Percentiles rank a stretch among this genome's conserved stretches.
Conservation (phyloP, 345 rosid genomes). For the Dipteronia sinensis region DNA sequence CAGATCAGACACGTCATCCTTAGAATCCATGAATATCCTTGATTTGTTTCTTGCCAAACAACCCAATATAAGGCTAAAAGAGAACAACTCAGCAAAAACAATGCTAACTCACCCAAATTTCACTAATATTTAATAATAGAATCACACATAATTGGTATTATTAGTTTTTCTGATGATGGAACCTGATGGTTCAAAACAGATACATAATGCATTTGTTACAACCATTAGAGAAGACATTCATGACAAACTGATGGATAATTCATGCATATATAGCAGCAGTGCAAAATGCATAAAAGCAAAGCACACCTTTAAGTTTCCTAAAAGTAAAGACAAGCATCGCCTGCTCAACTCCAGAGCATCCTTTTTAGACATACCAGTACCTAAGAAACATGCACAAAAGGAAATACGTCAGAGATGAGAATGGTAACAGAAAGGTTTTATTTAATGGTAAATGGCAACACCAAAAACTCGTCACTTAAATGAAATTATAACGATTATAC, state of each 20-base stretch:
- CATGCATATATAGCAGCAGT: not conserved
- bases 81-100: not conserved
- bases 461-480: not conserved
- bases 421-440: not conserved
- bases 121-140: not conserved
- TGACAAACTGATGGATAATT: not conserved
- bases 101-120: not conserved
- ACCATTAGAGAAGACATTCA: too few relatives aligned
- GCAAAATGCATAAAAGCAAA: not conserved
- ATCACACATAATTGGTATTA: not conserved
- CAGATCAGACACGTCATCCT: not conserved
- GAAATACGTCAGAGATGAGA: constrained; percentile 3
- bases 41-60: not conserved
- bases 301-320: constrained; percentile 59
- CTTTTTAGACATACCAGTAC: constrained; percentile 69
- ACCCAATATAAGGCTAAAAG: not conserved
- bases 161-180: not conserved
- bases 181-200: not conserved
- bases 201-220: not conserved
- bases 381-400: constrained; percentile 35
- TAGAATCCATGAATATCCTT: not conserved
- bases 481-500: not conserved
- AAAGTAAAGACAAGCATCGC: constrained; percentile 66
- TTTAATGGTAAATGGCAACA: not conserved
- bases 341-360: constrained; percentile 64